These are phyloP conservation scores for Leccinum incarnatum DNA, from an alignment of 768 basidiomycete genomes.

Conservation along the genomic window DNA sequence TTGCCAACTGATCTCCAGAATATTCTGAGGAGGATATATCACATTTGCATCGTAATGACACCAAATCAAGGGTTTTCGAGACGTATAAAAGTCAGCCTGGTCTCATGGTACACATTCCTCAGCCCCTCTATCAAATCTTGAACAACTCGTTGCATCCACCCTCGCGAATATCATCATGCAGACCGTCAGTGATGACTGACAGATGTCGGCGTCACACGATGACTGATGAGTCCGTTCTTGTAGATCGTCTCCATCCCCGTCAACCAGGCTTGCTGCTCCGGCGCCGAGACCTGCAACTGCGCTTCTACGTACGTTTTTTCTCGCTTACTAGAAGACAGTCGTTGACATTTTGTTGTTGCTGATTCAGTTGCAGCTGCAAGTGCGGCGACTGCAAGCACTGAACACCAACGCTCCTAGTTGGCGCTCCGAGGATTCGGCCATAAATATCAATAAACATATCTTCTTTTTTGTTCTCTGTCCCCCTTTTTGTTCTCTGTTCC, in stretches of 20 bases:
- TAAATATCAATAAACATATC: not conserved
- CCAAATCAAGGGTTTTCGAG: not conserved
- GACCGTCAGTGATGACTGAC: conserved; percentile 9
- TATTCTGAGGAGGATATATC: not conserved
- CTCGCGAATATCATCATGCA: conserved; percentile 14
- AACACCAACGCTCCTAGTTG: not conserved
- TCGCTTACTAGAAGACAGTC: too few relatives aligned
- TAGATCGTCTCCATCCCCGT: conserved; percentile 9
- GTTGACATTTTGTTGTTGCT: not conserved
- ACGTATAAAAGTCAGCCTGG: conserved; percentile 6
- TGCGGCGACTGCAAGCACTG: conserved; percentile 23
- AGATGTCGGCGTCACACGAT: not conserved
- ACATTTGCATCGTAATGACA: not conserved
- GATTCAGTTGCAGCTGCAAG: conserved; percentile 17
- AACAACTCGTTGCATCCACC: conserved; percentile 1
- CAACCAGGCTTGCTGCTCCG: conserved; percentile 22
- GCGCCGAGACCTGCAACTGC: conserved; percentile 11
- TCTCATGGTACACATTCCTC: not conserved
- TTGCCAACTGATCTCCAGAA: not conserved
- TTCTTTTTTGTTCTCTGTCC: not conserved
- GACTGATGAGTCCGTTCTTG: not conserved
- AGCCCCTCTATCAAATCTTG: not conserved
- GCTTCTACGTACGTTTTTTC: conserved; percentile 5
- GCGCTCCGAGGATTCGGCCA: not conserved
- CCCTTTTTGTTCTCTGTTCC: not conserved